Percentiles rank a stretch among this genome's conserved stretches.
Conservation (phyloP, 345 rosid genomes). For the Citrus reticulata region DNA sequence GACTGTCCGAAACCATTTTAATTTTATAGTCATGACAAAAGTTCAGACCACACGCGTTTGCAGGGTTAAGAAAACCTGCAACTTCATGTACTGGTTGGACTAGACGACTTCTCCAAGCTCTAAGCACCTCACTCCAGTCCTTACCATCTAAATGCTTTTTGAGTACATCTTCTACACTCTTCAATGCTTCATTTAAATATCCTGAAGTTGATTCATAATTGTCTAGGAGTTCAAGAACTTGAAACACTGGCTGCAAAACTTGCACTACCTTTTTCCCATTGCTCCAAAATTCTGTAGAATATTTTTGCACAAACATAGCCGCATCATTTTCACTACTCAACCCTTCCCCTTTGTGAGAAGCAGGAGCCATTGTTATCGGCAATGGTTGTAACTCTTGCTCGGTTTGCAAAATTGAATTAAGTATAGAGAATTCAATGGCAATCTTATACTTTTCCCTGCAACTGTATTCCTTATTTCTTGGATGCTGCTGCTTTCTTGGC, state of each 20-base stretch:
- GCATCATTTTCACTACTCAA: not conserved
- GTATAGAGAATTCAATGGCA: not conserved
- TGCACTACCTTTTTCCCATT: slow-evolving; percentile 2
- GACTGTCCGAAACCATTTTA: not conserved
- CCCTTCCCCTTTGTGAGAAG: not conserved
- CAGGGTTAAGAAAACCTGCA: slow-evolving; percentile 10
- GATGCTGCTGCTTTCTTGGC: not conserved
- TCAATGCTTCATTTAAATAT: slow-evolving; percentile 9
- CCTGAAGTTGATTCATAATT: slow-evolving; percentile 1
- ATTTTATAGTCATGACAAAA: not conserved
- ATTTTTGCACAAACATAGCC: not conserved
- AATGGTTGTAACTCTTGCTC: not conserved
- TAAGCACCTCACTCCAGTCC: not conserved
- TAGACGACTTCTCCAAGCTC: not conserved
- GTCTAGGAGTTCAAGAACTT: slow-evolving; percentile 5
- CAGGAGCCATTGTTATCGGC: fast-evolving
- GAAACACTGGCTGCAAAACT: slow-evolving; percentile 3
- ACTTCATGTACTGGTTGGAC: not conserved
- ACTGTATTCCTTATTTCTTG: not conserved
- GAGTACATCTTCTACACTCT: not conserved
- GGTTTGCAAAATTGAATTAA: slow-evolving; percentile 2
- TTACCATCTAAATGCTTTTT: not conserved
- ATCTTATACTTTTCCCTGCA: not conserved
- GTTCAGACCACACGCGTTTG: not conserved
- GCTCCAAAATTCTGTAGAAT: slow-evolving; percentile 3